Conservation (phyloP, 2,329 filamentous ascomycete genomes). For the Hysterium pulicare region DNA sequence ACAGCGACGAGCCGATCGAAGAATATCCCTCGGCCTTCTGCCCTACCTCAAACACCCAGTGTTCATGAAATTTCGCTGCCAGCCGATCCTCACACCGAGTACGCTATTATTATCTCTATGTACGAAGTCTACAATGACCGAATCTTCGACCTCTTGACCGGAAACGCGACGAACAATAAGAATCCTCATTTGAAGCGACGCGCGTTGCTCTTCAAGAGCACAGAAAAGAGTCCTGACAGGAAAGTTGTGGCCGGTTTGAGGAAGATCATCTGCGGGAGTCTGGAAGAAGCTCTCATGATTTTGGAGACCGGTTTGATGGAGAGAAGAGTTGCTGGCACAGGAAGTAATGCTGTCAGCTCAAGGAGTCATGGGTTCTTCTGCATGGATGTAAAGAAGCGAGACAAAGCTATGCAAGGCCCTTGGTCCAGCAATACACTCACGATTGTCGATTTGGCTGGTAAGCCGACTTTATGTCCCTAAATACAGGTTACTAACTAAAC, state of each 20-base stretch:
- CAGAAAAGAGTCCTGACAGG: conserved; percentile 81
- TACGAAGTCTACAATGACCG: conserved; percentile 99
- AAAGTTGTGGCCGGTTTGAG: conserved; percentile 90
- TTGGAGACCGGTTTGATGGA: conserved; percentile 87
- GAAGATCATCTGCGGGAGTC: conserved; percentile 80
- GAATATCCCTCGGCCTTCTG: conserved; percentile 65
- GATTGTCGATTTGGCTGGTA: conserved; percentile 84
- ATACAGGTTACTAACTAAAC: conserved; percentile 14
- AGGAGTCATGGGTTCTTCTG: conserved; percentile 96
- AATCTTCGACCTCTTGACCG: conserved; percentile 86
- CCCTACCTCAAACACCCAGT: conserved; percentile 70
- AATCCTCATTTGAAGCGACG: conserved; percentile 59
- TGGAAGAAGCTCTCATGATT: conserved; percentile 83
- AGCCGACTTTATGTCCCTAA: conserved; percentile 12
- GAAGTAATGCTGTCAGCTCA: conserved; percentile 88
- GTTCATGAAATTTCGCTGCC: conserved; percentile 67
- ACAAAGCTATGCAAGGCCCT: conserved; percentile 51
- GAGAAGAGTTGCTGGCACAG: conserved; percentile 82
- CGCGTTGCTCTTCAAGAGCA: conserved; percentile 85
- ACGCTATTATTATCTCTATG: conserved; percentile 90
- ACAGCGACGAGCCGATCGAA: conserved; percentile 51
- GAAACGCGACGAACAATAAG: conserved; percentile 56
- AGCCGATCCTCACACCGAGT: conserved; percentile 69
- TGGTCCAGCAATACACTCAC: conserved; percentile 81
- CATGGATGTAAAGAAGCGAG: conserved; percentile 86